Conservation (phyloP, 1,284 basidiomycete genomes). For the Fomes fomentarius region DNA sequence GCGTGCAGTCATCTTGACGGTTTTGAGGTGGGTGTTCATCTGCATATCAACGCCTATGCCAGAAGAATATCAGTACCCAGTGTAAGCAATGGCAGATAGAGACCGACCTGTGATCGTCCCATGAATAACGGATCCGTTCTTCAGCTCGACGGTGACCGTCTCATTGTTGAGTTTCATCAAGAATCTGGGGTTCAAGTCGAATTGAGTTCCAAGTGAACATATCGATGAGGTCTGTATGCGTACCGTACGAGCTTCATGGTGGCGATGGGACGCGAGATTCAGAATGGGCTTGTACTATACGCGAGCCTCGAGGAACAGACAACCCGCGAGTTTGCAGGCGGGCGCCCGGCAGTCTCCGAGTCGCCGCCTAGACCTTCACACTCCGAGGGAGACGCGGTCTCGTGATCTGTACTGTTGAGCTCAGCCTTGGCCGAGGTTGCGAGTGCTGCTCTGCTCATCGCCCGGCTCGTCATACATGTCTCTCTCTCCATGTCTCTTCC, state of each 20-base stretch:
- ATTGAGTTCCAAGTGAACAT: no score
- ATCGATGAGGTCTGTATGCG: no score
- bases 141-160: constrained; percentile 97
- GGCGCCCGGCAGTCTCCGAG: no score
- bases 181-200: no score
- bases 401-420: neutral
- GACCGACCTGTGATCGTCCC: constrained; percentile 92
- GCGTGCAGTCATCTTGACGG: constrained; percentile 92
- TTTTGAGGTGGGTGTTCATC: constrained; percentile 98
- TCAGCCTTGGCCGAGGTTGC: neutral
- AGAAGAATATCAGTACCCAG: neutral
- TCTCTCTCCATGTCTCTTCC: constrained; percentile 18
- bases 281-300: no score
- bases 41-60: constrained; percentile 93
- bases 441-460: neutral
- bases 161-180: constrained; percentile 99
- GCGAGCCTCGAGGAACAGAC: no score
- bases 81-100: neutral
- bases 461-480: neutral
- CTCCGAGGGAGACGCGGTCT: neutral
- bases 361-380: no score
- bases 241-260: constrained; percentile 59
- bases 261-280: neutral
- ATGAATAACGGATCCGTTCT: constrained; percentile 95
- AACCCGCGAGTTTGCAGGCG: no score